phyloP scores from a whole-genome alignment of 495 filamentous ascomycete genomes.

The Neurospora sp. region DNA sequence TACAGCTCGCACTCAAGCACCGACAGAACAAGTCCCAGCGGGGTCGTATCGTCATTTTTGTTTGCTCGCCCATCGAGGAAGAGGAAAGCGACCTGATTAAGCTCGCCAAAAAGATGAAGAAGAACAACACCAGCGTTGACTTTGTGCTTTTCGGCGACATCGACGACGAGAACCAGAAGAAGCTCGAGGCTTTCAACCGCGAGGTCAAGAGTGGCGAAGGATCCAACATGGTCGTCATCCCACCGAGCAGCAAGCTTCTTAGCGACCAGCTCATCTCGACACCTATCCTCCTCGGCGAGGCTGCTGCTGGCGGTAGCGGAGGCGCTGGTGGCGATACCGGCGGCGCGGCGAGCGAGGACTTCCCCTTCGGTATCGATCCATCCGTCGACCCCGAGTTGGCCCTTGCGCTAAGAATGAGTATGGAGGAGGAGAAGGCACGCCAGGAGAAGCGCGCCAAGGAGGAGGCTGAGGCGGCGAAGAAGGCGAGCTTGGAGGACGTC shows the following conservation, averaged over 20 bases:
- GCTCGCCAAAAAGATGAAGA: constrained; percentile 97
- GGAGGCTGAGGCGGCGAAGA: constrained; percentile 60
- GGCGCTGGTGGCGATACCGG: constrained; percentile 49
- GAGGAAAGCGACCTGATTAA: constrained; percentile 80
- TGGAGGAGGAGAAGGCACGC: constrained; percentile 90
- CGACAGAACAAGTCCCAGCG: constrained; percentile 92
- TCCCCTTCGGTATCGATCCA: constrained; percentile 66
- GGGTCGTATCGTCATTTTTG: constrained; percentile 92
- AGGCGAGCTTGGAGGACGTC: constrained; percentile 69
- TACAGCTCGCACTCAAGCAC: constrained; percentile 91
- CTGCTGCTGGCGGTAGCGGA: constrained; percentile 34
- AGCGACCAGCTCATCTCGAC: constrained; percentile 88
- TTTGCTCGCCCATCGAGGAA: constrained; percentile 83
- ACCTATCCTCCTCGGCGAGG: constrained; percentile 77
- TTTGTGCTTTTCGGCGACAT: constrained; percentile 91
- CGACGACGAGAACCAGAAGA: constrained; percentile 74
- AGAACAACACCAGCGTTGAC: constrained; percentile 82
- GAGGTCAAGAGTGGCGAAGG: constrained; percentile 76
- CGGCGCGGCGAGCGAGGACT: constrained; percentile 40
- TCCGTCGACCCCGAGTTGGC: constrained; percentile 86
- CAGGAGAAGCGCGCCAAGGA: constrained; percentile 77
- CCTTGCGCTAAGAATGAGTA: constrained; percentile 90
- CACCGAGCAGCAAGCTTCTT: constrained; percentile 80
- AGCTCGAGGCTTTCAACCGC: constrained; percentile 86
- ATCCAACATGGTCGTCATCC: constrained; percentile 83